Percentiles rank a stretch among this genome's conserved stretches.
phyloP scores from a whole-genome alignment of 1,139 yeast species.

The Saccharomyces pastorianus region DNA sequence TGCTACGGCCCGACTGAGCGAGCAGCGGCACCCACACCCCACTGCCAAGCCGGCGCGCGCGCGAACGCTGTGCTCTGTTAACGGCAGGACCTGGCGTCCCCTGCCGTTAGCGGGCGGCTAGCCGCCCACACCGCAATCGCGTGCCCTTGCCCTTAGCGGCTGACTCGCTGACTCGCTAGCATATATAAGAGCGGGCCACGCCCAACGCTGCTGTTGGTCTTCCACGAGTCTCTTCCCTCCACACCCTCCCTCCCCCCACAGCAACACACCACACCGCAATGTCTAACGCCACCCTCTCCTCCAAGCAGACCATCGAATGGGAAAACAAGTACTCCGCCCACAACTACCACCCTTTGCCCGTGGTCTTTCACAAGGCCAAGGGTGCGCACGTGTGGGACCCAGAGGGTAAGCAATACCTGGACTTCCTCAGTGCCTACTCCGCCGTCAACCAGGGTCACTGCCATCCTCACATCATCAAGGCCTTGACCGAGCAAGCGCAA shows the following conservation, averaged over 20 bases:
- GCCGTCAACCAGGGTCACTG: conserved; percentile 99
- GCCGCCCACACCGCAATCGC: background rate
- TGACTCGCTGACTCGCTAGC: background rate
- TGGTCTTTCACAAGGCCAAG: conserved; percentile 73
- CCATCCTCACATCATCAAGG: conserved; percentile 84
- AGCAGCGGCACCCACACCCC: too few relatives aligned
- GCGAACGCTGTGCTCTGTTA: background rate
- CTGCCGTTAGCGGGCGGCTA: conserved; percentile 1
- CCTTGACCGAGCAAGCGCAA: conserved; percentile 81
- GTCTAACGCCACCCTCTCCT: conserved; percentile 38
- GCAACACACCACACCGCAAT: background rate
- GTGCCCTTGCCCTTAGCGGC: conserved; percentile 1
- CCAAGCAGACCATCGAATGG: conserved; percentile 56
- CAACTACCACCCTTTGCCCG: conserved; percentile 95
- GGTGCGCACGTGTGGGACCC: conserved; percentile 99
- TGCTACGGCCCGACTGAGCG: too few relatives aligned
- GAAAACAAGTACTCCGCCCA: conserved; percentile 87
- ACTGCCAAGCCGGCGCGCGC: background rate
- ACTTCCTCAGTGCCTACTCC: conserved; percentile 85
- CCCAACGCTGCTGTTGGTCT: background rate
- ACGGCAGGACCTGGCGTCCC: conserved; percentile 1
- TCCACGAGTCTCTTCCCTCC: background rate
- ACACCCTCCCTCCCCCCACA: background rate
- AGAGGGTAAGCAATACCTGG: conserved; percentile 81
- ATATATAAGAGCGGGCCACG: background rate